These are phyloP conservation scores for Leccinum ponderosum DNA, from an alignment of 1,284 basidiomycete genomes.

Conservation along the genomic window DNA sequence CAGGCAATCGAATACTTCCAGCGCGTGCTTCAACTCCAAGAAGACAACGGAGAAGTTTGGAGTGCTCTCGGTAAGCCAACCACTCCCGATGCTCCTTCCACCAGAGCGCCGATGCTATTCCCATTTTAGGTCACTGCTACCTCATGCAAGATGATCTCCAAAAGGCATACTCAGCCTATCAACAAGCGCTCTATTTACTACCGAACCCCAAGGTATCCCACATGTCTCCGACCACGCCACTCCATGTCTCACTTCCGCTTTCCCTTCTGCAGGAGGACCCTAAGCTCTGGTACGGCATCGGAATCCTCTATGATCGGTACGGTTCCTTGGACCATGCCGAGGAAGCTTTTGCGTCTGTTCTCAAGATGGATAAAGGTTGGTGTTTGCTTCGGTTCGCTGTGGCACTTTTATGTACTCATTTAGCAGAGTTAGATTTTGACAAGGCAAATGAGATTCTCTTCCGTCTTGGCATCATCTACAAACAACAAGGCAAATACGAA, in stretches of 20 bases:
- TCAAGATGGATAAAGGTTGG: conserved; percentile 94
- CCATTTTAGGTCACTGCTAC: conserved; percentile 83
- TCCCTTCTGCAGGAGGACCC: conserved; percentile 74
- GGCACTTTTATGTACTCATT: conserved; percentile 34
- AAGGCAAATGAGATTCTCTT: conserved; percentile 99
- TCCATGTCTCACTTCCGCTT: conserved; percentile 19
- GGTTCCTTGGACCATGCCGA: conserved; percentile 98
- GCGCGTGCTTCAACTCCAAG: conserved; percentile 83
- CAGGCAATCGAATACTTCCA: conserved; percentile 96
- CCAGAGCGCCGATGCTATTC: conserved; percentile 23
- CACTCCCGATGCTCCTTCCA: conserved; percentile 18
- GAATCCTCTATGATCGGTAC: conserved; percentile 98
- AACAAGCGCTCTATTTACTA: conserved; percentile 95
- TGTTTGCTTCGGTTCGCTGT: conserved; percentile 14
- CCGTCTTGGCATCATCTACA: conserved; percentile 98
- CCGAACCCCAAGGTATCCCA: conserved; percentile 85
- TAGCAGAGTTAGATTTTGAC: conserved; percentile 82
- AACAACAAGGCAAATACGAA: conserved; percentile 93
- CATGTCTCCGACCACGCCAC: conserved; percentile 1
- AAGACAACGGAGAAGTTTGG: conserved; percentile 95
- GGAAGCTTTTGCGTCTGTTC: conserved; percentile 95
- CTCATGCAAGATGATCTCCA: conserved; percentile 99
- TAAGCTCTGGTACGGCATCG: conserved; percentile 99
- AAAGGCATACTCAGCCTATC: conserved; percentile 98
- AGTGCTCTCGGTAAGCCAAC: conserved; percentile 75